Base-by-base conservation (phyloP, 768 basidiomycete species). In the Gloeopeniophorella convolvens region DNA sequence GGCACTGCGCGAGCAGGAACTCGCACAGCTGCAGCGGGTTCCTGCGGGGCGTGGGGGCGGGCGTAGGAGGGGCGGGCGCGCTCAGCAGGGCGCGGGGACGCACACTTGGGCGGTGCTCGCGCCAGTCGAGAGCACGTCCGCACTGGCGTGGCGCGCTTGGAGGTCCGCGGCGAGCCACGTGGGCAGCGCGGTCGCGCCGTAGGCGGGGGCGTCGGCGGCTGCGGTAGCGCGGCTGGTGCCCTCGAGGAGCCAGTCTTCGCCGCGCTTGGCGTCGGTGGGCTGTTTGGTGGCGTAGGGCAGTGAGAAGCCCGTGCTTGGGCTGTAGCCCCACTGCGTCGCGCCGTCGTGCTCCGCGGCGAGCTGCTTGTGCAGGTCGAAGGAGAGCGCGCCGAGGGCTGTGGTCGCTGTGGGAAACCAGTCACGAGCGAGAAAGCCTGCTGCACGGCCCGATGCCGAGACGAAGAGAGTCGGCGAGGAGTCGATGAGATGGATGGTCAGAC, bases 371-470 rank as follows among this genome's bases (percentile, higher is more conserved):
- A 73, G 15, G 37, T 53, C 46, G 47, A 53, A 56, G 5, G 55
- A 56, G 23, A 53, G 34, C 0, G 32, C 39, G 21, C 55, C 55
- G 42, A 56, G 54, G 28, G 54, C 45, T 13, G 57, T 23, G 27
- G 56, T 58, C 3, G 54, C 41, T 13, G 24, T 35, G 15, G 30
- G 26, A 35, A 55, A 51, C 56, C 54, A 55, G 41, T 71, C 72
- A 57, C 68, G 65, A 1, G 75, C 73, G 53, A 76, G 58, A 59
- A 76, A 70, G n/a, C 69, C 69, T 8, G 61, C 68, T 9, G 67
- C 66, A 40, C 63, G 60, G 23, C 67, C 65, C 0, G 66, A 67
- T 4, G 69, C 68, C 33, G 63, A 66, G 28, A 61, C 51, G 33
- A 68, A 74, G 48, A 75, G 67, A 15, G 62, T 52, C 11, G 68